Conservation (phyloP, 2,329 filamentous ascomycete species). For the Colletotrichum tamarilloi region DNA sequence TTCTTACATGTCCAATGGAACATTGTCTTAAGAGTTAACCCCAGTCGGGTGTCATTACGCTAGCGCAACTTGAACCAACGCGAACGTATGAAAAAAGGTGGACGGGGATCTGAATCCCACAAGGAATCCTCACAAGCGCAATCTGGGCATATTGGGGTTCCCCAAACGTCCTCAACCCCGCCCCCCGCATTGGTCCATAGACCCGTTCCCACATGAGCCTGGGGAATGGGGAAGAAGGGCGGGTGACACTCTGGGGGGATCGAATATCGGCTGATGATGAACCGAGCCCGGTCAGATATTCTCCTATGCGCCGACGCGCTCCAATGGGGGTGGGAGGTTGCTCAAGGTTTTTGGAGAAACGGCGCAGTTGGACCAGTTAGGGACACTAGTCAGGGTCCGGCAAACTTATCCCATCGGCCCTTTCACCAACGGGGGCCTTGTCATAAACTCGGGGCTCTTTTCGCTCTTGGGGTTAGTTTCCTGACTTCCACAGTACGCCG, state of each 20-base stretch:
- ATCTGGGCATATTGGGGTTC: constrained; percentile 11
- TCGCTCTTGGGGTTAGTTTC: not conserved
- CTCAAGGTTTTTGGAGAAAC: not conserved
- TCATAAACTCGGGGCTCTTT: not conserved
- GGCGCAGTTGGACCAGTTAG: not conserved
- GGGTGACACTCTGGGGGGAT: constrained; percentile 16
- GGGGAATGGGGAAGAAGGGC: not conserved
- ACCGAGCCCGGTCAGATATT: constrained; percentile 19
- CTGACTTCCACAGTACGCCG: not conserved
- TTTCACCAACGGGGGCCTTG: not conserved
- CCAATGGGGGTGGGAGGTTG: constrained; percentile 19
- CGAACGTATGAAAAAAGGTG: not conserved
- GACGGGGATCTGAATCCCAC: constrained; percentile 18
- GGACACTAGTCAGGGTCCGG: not conserved
- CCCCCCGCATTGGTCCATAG: constrained; percentile 20
- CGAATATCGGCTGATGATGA: constrained; percentile 22
- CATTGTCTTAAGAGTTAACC: not conserved
- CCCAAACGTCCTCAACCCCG: constrained; percentile 17
- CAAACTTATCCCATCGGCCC: not conserved
- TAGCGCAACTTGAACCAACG: constrained; percentile 12
- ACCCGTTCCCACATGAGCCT: constrained; percentile 21
- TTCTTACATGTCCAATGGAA: not conserved
- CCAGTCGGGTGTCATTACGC: not conserved
- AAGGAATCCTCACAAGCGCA: constrained; percentile 10
- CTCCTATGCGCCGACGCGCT: constrained; percentile 20